These are phyloP conservation scores for Agaricus blazei DNA, from an alignment of 768 basidiomycete species.

Conservation along the genomic window DNA sequence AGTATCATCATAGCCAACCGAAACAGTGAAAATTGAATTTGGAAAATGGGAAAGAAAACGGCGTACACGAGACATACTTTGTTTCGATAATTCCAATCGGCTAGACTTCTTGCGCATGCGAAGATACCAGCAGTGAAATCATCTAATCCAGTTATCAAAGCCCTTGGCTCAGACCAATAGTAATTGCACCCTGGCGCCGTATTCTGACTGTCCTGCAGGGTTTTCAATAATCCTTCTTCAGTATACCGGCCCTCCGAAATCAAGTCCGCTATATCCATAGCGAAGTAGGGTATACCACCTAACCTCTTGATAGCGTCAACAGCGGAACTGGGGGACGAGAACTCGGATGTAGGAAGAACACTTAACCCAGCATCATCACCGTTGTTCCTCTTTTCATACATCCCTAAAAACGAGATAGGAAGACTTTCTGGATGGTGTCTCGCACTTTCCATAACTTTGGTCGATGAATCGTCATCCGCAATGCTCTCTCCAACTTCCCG, in stretches of 20 bases:
- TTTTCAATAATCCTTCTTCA: slow-evolving; percentile 26
- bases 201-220: slow-evolving; percentile 26
- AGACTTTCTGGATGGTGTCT: slow-evolving; percentile 45
- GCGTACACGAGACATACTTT: slow-evolving; percentile 38
- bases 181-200: slow-evolving; percentile 28
- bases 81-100: slow-evolving; percentile 92
- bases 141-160: slow-evolving; percentile 51
- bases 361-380: slow-evolving; percentile 24
- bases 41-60: no score
- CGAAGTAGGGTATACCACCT: slow-evolving; percentile 81
- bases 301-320: slow-evolving; percentile 41
- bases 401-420: slow-evolving; percentile 74
- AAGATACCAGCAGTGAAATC: slow-evolving; percentile 69
- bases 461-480: slow-evolving; percentile 19
- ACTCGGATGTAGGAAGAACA: slow-evolving; percentile 64
- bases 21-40: no score
- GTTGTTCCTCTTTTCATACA: slow-evolving; percentile 43
- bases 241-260: slow-evolving; percentile 18
- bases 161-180: slow-evolving; percentile 65
- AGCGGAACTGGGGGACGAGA: slow-evolving; percentile 50
- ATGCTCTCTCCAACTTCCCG: slow-evolving; percentile 36
- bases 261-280: slow-evolving; percentile 64
- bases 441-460: slow-evolving; percentile 44
- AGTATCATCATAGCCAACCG: no score
- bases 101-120: slow-evolving; percentile 72